phyloP scores from a whole-genome alignment of 78 protist genomes.

The Pelomyxa schiedti region DNA sequence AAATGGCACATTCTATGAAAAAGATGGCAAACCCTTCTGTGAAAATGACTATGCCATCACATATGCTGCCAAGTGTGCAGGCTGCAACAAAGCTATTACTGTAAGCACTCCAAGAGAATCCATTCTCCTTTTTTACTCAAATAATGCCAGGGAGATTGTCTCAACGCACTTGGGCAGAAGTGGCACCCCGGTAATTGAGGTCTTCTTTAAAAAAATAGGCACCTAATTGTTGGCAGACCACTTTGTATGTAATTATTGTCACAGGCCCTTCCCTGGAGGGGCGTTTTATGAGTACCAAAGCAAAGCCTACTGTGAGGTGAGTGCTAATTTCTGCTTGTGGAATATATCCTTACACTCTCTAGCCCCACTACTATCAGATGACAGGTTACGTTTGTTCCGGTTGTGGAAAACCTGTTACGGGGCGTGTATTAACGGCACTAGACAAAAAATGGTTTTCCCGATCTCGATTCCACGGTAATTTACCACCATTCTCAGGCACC shows the following conservation, averaged over 20 bases:
- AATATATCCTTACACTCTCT: too few species aligned
- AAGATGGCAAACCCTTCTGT: slow-evolving; percentile 58
- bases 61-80: too few species aligned
- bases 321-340: too few species aligned
- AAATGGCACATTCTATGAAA: slow-evolving; percentile 50
- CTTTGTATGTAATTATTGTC: slow-evolving; percentile 46
- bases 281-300: slow-evolving; percentile 49
- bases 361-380: slow-evolving; percentile 51
- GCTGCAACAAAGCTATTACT: too few species aligned
- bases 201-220: too few species aligned
- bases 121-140: too few species aligned
- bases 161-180: slow-evolving; percentile 56
- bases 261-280: slow-evolving; percentile 20
- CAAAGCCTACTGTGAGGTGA: slow-evolving; percentile 54
- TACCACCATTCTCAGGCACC: too few species aligned
- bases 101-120: too few species aligned
- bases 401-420: slow-evolving; percentile 45
- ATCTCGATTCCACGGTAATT: too few species aligned
- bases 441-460: slow-evolving; percentile 23
- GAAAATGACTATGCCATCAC: slow-evolving; percentile 45
- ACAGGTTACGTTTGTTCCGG: slow-evolving; percentile 42
- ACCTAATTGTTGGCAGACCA: too few species aligned
- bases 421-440: slow-evolving; percentile 46
- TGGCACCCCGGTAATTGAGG: too few species aligned
- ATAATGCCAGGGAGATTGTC: slow-evolving; percentile 48